A percentile compares a stretch with the other conserved stretches of the same genome.
Conservation (phyloP, 305 asterid genomes). For the Solanum chacoense region DNA sequence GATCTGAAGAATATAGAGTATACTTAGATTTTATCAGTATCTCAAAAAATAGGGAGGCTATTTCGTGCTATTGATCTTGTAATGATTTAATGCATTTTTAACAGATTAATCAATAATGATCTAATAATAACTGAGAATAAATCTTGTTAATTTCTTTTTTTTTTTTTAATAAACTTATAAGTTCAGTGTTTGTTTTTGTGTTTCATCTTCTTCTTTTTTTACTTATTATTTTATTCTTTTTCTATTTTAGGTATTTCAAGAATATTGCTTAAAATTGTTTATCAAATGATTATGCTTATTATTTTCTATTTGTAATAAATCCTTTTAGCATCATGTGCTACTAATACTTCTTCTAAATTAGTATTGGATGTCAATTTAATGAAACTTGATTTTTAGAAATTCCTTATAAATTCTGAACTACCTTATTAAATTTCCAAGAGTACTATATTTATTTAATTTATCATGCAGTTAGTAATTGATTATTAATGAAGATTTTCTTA, state of each 20-base stretch:
- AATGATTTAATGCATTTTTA: not conserved
- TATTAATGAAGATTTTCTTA: not conserved
- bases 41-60: too few species aligned
- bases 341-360: not conserved
- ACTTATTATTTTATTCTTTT: not conserved
- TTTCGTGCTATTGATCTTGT: not conserved
- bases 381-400: not conserved
- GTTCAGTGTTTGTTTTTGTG: not conserved
- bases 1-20: too few species aligned
- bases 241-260: not conserved
- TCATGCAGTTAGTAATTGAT: not conserved
- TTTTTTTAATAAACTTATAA: too few species aligned
- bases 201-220: not conserved
- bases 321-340: not conserved
- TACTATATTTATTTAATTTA: not conserved
- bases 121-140: not conserved
- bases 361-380: not conserved
- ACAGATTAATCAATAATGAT: not conserved
- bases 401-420: not conserved
- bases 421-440: not conserved
- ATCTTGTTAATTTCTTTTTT: not conserved
- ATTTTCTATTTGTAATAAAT: not conserved
- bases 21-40: too few species aligned
- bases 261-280: not conserved
- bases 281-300: not conserved